Evolutionary conservation across 2,329 filamentous ascomycete genomes (phyloP).

Genomic region (Colletotrichum sojae): DNA sequence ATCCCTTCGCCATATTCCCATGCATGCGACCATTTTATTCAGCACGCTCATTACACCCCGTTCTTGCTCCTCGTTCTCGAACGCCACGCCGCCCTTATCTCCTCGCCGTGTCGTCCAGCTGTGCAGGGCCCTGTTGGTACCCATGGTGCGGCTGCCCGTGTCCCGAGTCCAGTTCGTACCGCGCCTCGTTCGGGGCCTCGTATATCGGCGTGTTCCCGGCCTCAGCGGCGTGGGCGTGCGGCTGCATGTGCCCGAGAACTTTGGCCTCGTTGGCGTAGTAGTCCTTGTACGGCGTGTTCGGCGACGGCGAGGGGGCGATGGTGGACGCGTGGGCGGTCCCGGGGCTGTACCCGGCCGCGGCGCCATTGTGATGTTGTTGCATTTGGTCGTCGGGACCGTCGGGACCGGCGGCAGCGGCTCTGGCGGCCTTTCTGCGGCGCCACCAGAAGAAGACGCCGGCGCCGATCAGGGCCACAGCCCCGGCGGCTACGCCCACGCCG

Average conservation of each 20-base stretch:
- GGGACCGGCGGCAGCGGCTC: not conserved
- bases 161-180: slow-evolving; percentile 36
- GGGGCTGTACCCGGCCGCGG: slow-evolving; percentile 15
- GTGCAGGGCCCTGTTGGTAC: not conserved
- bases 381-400: slow-evolving; percentile 5
- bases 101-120: slow-evolving; percentile 9
- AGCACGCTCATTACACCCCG: not conserved
- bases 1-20: not conserved
- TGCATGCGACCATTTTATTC: not conserved
- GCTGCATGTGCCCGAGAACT: slow-evolving; percentile 28
- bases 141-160: not conserved
- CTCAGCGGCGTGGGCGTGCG: slow-evolving; percentile 28
- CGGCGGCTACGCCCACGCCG: slow-evolving; percentile 48
- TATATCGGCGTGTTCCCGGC: slow-evolving; percentile 30
- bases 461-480: slow-evolving; percentile 44
- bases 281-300: slow-evolving; percentile 26
- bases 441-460: slow-evolving; percentile 47
- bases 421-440: slow-evolving; percentile 42
- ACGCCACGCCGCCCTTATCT: not conserved
- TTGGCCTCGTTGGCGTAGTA: slow-evolving; percentile 31
- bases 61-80: no score
- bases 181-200: slow-evolving; percentile 31
- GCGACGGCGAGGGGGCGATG: not conserved
- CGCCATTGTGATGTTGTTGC: not conserved
- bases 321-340: slow-evolving; percentile 25